Evolutionary conservation across 2,329 filamentous ascomycete species (phyloP).

Genomic region (Penicillium glabrum): DNA sequence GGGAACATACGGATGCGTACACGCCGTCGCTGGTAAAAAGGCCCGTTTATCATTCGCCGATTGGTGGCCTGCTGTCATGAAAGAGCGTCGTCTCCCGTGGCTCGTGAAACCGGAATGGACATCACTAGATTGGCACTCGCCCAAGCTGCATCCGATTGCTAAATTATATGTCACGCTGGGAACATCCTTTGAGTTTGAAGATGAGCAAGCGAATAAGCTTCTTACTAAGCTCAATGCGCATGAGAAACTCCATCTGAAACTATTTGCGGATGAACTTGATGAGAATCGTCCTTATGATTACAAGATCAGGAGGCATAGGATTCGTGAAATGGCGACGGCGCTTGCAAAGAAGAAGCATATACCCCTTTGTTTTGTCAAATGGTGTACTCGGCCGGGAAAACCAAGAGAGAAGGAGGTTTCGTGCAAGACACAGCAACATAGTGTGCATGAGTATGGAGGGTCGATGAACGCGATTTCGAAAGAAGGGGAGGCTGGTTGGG

Average conservation of each 20-base stretch:
- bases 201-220: background rate
- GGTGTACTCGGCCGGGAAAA: background rate
- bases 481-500: background rate
- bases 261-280: background rate
- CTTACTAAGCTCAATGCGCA: background rate
- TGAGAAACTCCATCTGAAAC: background rate
- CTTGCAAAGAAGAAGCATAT: background rate
- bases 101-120: background rate
- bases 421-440: background rate
- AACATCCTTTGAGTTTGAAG: background rate
- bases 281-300: background rate
- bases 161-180: background rate
- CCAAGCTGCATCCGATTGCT: background rate
- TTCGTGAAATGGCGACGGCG: background rate
- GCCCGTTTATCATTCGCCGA: background rate
- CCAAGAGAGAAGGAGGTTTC: background rate
- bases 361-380: background rate
- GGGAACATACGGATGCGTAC: background rate
- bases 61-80: background rate
- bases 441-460: background rate
- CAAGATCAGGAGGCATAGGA: background rate
- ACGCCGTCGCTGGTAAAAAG: slow-evolving; percentile 1
- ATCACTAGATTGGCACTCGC: background rate
- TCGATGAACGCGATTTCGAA: background rate
- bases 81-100: background rate